These are phyloP conservation scores for Epichloe sibirici DNA, from an alignment of 2,329 filamentous ascomycete species.

Conservation along the genomic window DNA sequence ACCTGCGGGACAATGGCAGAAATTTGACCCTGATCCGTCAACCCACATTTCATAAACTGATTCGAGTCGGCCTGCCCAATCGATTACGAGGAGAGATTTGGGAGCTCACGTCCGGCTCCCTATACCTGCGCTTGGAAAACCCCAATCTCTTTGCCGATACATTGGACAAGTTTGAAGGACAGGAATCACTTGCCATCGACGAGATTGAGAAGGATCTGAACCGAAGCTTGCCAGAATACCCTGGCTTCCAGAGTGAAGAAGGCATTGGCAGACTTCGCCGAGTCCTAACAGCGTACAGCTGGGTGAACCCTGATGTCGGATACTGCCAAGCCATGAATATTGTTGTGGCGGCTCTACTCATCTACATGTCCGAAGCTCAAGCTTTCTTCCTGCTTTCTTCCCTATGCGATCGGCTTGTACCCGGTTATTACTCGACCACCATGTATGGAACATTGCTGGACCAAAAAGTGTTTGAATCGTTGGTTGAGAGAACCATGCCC, in stretches of 20 bases:
- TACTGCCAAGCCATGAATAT: conserved; percentile 99
- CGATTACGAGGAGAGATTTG: conserved; percentile 86
- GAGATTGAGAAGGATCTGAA: conserved; percentile 99
- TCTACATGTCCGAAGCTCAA: conserved; percentile 95
- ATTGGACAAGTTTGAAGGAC: conserved; percentile 67
- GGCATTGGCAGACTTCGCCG: conserved; percentile 81
- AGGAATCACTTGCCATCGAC: conserved; percentile 88
- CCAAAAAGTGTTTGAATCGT: conserved; percentile 91
- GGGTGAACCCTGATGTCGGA: conserved; percentile 88
- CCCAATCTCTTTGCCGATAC: conserved; percentile 78
- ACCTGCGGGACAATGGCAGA: conserved; percentile 86
- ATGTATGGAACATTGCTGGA: conserved; percentile 98
- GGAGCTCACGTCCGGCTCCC: conserved; percentile 86
- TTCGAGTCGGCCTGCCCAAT: conserved; percentile 89
- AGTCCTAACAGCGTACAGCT: conserved; percentile 93
- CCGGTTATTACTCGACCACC: conserved; percentile 95
- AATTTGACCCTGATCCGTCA: conserved; percentile 88
- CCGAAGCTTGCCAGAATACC: conserved; percentile 89
- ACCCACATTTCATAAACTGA: conserved; percentile 94
- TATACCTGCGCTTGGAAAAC: conserved; percentile 77
- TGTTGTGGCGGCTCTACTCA: conserved; percentile 90
- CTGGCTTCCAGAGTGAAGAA: conserved; percentile 91
- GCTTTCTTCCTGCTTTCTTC: conserved; percentile 90
- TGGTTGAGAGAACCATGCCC: conserved; percentile 99
- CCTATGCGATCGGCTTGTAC: conserved; percentile 82